These are phyloP conservation scores for Blastomyces parvus DNA, from an alignment of 2,329 filamentous ascomycete species.

Conservation along the genomic window DNA sequence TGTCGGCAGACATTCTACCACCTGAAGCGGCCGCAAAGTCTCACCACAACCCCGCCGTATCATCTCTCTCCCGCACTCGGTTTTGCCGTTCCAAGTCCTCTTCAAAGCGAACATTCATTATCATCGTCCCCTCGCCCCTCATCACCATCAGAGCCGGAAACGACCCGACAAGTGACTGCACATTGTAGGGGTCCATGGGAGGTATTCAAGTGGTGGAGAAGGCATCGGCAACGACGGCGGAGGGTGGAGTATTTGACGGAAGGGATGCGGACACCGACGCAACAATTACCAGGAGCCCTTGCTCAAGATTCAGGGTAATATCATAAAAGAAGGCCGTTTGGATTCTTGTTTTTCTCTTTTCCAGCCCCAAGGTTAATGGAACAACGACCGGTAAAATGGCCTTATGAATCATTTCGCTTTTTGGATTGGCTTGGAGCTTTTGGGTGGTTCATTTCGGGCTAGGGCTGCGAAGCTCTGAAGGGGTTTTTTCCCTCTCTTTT, in stretches of 20 bases:
- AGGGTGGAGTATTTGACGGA: not conserved
- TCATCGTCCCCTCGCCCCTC: not conserved
- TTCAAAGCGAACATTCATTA: not conserved
- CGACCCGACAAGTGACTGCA: not conserved
- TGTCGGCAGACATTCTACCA: slow-evolving; percentile 6
- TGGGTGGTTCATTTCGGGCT: not conserved
- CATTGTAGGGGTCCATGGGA: slow-evolving; percentile 1
- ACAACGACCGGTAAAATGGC: not conserved
- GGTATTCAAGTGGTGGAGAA: not conserved
- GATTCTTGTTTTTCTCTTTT: not conserved
- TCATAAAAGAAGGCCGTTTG: not conserved
- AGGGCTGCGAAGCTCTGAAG: not conserved
- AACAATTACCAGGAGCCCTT: not conserved
- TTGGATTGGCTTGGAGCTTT: not conserved
- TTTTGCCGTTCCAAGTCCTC: not conserved
- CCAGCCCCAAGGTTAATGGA: not conserved
- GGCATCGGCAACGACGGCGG: not conserved
- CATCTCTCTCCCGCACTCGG: not conserved
- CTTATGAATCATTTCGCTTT: not conserved
- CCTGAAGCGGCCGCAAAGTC: not conserved
- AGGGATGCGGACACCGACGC: not conserved
- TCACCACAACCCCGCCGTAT: not conserved
- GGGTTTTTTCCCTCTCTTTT: not conserved
- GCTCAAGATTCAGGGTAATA: not conserved
- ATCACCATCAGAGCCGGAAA: not conserved